A percentile compares a stretch with the other conserved stretches of the same genome.
phyloP scores from a whole-genome alignment of 225 moss, liverwort and hornwort genomes.

The Sphagnum contortum region DNA sequence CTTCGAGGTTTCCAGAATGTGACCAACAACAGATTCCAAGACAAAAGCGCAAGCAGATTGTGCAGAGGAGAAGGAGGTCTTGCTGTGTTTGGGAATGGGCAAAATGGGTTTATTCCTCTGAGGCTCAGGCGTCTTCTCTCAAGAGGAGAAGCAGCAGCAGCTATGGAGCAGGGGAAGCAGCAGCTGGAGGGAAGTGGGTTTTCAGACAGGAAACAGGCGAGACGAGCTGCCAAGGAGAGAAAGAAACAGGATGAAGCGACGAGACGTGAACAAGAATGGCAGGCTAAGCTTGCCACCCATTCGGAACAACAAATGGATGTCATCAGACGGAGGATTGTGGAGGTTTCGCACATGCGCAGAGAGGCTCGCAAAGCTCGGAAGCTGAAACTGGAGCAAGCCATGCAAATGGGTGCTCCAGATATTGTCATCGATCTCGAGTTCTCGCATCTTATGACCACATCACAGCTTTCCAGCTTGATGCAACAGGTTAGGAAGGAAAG shows the following conservation, averaged over 20 bases:
- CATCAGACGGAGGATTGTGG: conserved; percentile 14
- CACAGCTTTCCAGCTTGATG: conserved; percentile 39
- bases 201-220: too few species aligned
- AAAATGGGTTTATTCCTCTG: too few species aligned
- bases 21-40: too few species aligned
- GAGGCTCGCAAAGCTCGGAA: conserved; percentile 21
- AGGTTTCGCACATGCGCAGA: conserved; percentile 18
- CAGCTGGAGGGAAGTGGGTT: too few species aligned
- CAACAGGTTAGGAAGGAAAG: conserved; percentile 16
- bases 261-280: conserved; percentile 28
- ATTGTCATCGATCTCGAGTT: conserved; percentile 50
- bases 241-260: conserved; percentile 18
- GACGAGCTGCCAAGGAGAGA: conserved; percentile 10
- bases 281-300: conserved; percentile 26
- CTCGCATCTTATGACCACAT: conserved; percentile 32
- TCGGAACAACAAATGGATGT: conserved; percentile 28
- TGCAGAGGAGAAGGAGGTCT: too few species aligned
- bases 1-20: too few species aligned
- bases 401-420: conserved; percentile 23
- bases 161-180: too few species aligned
- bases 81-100: too few species aligned
- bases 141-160: too few species aligned
- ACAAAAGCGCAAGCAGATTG: too few species aligned
- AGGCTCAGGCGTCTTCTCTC: too few species aligned
- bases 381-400: conserved; percentile 22